Base-by-base conservation (phyloP, 768 basidiomycete genomes). In the Podaxis sp. region DNA sequence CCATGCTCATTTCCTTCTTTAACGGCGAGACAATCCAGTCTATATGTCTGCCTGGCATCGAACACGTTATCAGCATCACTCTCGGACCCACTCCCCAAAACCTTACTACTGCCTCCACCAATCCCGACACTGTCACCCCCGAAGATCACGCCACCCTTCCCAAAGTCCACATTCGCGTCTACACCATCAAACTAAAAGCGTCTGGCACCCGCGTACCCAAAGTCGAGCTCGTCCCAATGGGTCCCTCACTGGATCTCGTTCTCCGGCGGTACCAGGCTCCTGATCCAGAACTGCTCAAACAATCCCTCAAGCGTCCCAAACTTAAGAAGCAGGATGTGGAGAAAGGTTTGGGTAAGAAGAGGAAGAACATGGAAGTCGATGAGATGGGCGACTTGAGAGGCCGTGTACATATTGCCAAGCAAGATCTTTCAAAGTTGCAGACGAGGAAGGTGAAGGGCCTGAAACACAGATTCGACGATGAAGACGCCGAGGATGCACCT, bases 341-440 rank as follows among this genome's bases (percentile, higher is more conserved):
- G 76, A 86, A 82, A 71, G 93, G 94, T 0, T 69, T 93, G 9
- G 93, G 92, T n/a, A 92, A 91, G 82, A 92, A 91, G 81, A 84
- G 81, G 74, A 95, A 94, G 85, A 99, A 99, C 70, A 70, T 93
- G 74, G 93, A 94, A 77, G 91, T 94, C 67, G 96, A 99, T 78
- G 93, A 92, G 73, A 97, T 98, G 96, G 97, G 97, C 59, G 93
- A 99, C 71, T 73, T 95, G 74, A 83, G 96, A 67, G 97, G 95
- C 47, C 81, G 86, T 61, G 84, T 99, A 28, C 95, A 98, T 73
- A 74, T 98, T 59, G 91, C 77, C 61, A 92, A 86, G 72, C 96
- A 99, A 77, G 93, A 98, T 74, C 71, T 99, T 67, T 74, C 73
- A 65, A 90, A 83, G 76, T 68, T 98, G 74, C 94, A 97, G 80